Evolutionary conservation across 2,329 filamentous ascomycete genomes (phyloP).

Genomic region (Xylaria hypoxylon): DNA sequence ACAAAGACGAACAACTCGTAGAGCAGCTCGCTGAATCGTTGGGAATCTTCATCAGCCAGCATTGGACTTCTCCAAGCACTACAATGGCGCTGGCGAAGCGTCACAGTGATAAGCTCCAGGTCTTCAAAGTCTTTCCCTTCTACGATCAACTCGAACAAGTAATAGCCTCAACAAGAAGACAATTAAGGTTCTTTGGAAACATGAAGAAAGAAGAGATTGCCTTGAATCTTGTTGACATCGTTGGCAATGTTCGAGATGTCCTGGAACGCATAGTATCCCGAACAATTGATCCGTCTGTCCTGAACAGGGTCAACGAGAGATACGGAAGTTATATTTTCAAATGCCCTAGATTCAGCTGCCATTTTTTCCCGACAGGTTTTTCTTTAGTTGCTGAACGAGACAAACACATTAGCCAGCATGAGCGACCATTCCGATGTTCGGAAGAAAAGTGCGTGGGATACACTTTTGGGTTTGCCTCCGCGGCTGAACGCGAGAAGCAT

Average conservation of each 20-base stretch:
- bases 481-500: constrained; percentile 7
- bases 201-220: constrained; percentile 17
- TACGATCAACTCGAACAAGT: constrained; percentile 15
- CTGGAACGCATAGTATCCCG: constrained; percentile 1
- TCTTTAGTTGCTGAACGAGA: not conserved
- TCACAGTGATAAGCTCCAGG: not conserved
- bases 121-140: not conserved
- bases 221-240: constrained; percentile 8
- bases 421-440: constrained; percentile 13
- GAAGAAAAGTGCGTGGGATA: constrained; percentile 4
- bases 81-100: not conserved
- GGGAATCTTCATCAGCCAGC: constrained; percentile 1
- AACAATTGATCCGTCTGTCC: not conserved
- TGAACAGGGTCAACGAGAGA: not conserved
- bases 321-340: constrained; percentile 15
- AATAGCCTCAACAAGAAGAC: constrained; percentile 4
- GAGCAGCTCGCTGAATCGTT: constrained; percentile 14
- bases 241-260: not conserved
- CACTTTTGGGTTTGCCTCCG: not conserved
- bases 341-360: constrained; percentile 22
- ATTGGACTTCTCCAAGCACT: constrained; percentile 3
- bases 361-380: constrained; percentile 6
- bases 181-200: constrained; percentile 6
- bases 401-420: constrained; percentile 3
- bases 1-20: not conserved